A percentile compares a stretch with the other conserved stretches of the same genome.
phyloP scores from a whole-genome alignment of 75 land plant species.

The Isoetes taiwanensis region DNA sequence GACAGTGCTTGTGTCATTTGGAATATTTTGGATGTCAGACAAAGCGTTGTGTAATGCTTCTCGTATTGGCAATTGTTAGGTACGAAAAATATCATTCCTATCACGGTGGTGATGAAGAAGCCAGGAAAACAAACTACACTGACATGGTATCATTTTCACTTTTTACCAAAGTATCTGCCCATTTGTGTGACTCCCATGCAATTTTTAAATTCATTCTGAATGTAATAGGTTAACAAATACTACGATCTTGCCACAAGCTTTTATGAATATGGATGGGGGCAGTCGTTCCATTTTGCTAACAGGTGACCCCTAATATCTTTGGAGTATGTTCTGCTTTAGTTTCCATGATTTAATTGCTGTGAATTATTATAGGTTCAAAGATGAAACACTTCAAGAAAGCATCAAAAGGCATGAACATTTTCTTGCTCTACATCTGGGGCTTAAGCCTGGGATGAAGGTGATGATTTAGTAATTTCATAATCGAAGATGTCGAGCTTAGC shows the following conservation, averaged over 20 bases:
- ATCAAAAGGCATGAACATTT: slow-evolving; percentile 95
- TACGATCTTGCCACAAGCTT: slow-evolving; percentile 95
- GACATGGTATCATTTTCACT: slow-evolving; percentile 46
- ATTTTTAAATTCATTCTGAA: neutral
- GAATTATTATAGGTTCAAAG: slow-evolving; percentile 46
- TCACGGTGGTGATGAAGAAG: slow-evolving; percentile 60
- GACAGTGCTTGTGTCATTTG: too few species aligned
- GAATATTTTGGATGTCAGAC: too few species aligned
- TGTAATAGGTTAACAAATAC: slow-evolving; percentile 79
- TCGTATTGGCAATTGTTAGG: too few species aligned
- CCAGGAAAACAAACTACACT: slow-evolving; percentile 61
- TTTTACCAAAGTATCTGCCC: neutral
- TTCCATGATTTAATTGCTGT: neutral
- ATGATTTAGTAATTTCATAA: neutral
- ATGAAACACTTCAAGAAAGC: slow-evolving; percentile 82
- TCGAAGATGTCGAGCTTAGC: too few species aligned
- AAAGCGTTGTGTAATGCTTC: too few species aligned
- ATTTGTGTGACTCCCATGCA: too few species aligned
- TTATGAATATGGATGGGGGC: slow-evolving; percentile 99
- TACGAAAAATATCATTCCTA: slow-evolving; percentile 67
- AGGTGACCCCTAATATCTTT: slow-evolving; percentile 28
- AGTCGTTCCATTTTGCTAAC: slow-evolving; percentile 87
- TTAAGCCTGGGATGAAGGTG: slow-evolving; percentile 87
- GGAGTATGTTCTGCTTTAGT: neutral
- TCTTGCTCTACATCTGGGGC: slow-evolving; percentile 72